Evolutionary conservation across 2,329 filamentous ascomycete genomes (phyloP).

Genomic region (Niveomyces coronatus): DNA sequence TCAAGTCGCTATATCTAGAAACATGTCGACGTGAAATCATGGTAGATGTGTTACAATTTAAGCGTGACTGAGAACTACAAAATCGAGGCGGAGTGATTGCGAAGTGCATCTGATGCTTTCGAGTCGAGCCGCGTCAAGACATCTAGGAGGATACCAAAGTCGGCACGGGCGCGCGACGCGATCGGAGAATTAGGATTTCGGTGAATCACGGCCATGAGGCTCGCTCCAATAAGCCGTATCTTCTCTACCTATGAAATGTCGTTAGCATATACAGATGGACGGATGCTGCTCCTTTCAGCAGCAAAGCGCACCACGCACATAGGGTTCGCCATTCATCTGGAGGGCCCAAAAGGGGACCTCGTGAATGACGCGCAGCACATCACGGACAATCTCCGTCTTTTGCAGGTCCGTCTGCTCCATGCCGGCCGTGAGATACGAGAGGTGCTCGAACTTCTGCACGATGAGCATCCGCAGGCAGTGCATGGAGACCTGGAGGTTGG

Average conservation of each 20-base stretch:
- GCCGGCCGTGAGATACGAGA: constrained; percentile 20
- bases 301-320: constrained; percentile 18
- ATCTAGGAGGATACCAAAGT: constrained; percentile 30
- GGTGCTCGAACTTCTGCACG: constrained; percentile 24
- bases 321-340: constrained; percentile 29
- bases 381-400: constrained; percentile 33
- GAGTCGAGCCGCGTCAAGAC: constrained; percentile 31
- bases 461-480: constrained; percentile 33
- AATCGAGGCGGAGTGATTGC: constrained; percentile 18
- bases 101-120: constrained; percentile 31
- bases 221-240: constrained; percentile 28
- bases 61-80: constrained; percentile 1
- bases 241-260: constrained; percentile 25
- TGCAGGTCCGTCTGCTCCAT: constrained; percentile 22
- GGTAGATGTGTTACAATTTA: no score
- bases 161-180: constrained; percentile 25
- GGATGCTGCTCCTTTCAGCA: neutral
- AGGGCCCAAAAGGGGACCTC: constrained; percentile 32
- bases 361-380: constrained; percentile 30
- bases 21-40: no score
- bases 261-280: neutral
- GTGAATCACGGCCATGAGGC: constrained; percentile 28
- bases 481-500: constrained; percentile 29
- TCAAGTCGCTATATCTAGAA: neutral
- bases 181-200: constrained; percentile 26